Conservation (phyloP, 2,329 filamentous ascomycete genomes). For the Periconia digitata region DNA sequence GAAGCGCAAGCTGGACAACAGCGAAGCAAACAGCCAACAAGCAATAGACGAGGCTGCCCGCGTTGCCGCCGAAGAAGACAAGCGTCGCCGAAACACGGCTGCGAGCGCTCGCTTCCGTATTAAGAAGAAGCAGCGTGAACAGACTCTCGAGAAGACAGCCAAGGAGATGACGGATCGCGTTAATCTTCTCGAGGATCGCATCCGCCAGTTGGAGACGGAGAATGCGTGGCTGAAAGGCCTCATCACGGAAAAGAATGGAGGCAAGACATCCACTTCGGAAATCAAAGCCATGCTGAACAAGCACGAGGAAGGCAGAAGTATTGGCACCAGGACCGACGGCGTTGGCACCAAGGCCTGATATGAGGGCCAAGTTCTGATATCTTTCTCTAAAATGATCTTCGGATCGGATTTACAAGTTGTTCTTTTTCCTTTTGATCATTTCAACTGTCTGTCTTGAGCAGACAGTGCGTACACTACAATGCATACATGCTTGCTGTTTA, state of each 20-base stretch:
- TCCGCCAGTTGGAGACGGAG: slow-evolving; percentile 55
- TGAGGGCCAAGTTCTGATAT: slow-evolving; percentile 19
- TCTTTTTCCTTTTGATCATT: background rate
- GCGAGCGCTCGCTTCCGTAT: slow-evolving; percentile 56
- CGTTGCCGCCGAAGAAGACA: slow-evolving; percentile 55
- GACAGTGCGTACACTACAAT: background rate
- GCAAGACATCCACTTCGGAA: slow-evolving; percentile 34
- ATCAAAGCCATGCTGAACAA: slow-evolving; percentile 37
- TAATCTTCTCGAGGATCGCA: slow-evolving; percentile 46
- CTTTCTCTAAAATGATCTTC: slow-evolving; percentile 1
- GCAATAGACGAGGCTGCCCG: slow-evolving; percentile 51
- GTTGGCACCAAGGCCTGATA: slow-evolving; percentile 39
- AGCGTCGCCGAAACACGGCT: slow-evolving; percentile 56
- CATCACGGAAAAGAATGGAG: slow-evolving; percentile 53
- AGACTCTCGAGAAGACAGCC: slow-evolving; percentile 53
- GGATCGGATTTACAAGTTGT: slow-evolving; percentile 1
- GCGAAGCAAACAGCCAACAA: slow-evolving; percentile 30
- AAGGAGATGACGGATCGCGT: slow-evolving; percentile 56
- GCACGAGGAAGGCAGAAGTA: slow-evolving; percentile 41
- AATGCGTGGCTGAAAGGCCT: slow-evolving; percentile 56
- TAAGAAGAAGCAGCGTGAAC: slow-evolving; percentile 59
- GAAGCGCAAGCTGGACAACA: slow-evolving; percentile 51
- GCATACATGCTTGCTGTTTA: background rate
- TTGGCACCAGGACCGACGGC: slow-evolving; percentile 37
- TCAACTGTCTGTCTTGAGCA: background rate